Base-by-base conservation (phyloP, 108 stramenopile species). In the Nitzschia sp. region DNA sequence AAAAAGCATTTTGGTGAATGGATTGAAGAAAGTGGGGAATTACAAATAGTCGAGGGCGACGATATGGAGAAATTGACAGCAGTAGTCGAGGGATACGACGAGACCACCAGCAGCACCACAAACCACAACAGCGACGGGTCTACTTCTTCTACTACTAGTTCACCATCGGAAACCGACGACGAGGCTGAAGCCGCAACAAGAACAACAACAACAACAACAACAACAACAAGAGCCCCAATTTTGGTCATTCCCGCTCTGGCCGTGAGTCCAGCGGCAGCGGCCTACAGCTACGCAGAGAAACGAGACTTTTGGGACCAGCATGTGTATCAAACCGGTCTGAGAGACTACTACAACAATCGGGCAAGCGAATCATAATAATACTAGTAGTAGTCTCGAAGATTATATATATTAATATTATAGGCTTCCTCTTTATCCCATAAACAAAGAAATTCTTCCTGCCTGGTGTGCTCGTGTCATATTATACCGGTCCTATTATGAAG, bases 211-310 rank as follows among this genome's bases (percentile, higher is more conserved):
- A n/a, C n/a, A n/a, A n/a, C n/a, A 53, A 25, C 1, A 50, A 59
- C 17, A 55, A 68, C 30, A 23, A 65, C 13, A 55, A 25, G 15
- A 5, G 38, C 9, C 6, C 13, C 38, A 6, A 13, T 41, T 13
- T 41, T 41, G 38, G 78, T 77, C 33, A 71, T 90, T 48, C 72
- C 80, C 15, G 84, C 86, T 16, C 61, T 88, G 35, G 69, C 61
- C 35, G 84, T 85, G 13, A 82, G 80, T 61, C 92, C 92, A 0
- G 89, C 89, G 5, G 92, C 92, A 13, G 84, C 89, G n/a, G 71
- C 44, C 13, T 84, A 70, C 19, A 80, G 73, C 0, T 93, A 93
- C 53, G 68, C 58, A 35, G 72, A 90, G 61, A 93, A 93, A 58
- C 79, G 92, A 58, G 78, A 87, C 46, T 78, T 71, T 71, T 93